phyloP scores from a whole-genome alignment of 495 filamentous ascomycete genomes.

The Terfezia boudieri region DNA sequence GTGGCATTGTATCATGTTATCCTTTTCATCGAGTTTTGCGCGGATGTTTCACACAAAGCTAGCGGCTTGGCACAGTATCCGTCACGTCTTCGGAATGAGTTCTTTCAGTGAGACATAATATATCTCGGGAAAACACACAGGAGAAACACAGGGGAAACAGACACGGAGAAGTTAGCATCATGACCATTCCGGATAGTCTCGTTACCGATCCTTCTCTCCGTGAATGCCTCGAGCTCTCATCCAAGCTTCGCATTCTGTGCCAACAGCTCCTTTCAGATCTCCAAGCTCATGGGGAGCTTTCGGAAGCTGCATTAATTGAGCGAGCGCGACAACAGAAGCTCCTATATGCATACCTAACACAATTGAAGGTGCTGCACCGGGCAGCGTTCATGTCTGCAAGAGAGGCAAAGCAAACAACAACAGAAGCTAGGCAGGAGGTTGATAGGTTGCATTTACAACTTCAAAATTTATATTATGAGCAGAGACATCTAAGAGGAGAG shows the following conservation, averaged over 20 bases:
- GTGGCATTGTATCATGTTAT: neutral
- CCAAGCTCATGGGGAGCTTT: constrained; percentile 20
- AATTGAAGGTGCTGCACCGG: constrained; percentile 63
- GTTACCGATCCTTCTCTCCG: constrained; percentile 47
- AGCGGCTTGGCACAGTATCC: too few relatives aligned
- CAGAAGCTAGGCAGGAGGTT: constrained; percentile 72
- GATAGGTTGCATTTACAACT: constrained; percentile 78
- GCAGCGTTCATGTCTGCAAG: constrained; percentile 57
- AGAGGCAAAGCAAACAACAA: constrained; percentile 66
- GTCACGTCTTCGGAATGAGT: too few relatives aligned
- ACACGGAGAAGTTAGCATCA: constrained; percentile 8
- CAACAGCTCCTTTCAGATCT: constrained; percentile 43
- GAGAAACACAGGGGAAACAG: neutral
- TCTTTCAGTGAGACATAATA: too few relatives aligned
- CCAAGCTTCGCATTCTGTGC: constrained; percentile 48
- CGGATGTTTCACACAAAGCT: too few relatives aligned
- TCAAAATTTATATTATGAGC: constrained; percentile 93
- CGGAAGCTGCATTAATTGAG: constrained; percentile 23
- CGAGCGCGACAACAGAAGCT: constrained; percentile 58
- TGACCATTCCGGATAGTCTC: constrained; percentile 32
- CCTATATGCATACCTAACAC: constrained; percentile 55
- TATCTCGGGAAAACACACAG: too few relatives aligned
- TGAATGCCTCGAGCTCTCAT: constrained; percentile 47
- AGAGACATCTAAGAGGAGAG: constrained; percentile 70
- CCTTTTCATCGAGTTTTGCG: too few relatives aligned